Percentiles rank a stretch among this genome's conserved stretches.
Evolutionary conservation across 2,329 filamentous ascomycete genomes (phyloP).

Genomic region (Pestalotiopsis sp.): DNA sequence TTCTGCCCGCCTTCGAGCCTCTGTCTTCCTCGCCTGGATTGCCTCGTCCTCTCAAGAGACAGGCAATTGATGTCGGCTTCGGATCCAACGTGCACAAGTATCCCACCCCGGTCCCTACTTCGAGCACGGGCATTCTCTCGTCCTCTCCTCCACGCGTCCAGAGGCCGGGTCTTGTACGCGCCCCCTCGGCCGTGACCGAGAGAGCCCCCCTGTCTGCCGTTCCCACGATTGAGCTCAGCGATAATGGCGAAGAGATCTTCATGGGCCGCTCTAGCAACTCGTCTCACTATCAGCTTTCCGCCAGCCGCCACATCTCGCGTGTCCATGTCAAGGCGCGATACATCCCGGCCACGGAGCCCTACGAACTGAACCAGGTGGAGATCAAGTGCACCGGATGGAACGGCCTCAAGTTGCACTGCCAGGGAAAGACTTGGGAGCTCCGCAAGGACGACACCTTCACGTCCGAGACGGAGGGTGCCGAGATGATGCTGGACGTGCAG

Average conservation of each 20-base stretch:
- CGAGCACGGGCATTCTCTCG: constrained; percentile 86
- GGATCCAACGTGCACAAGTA: constrained; percentile 65
- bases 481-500: constrained; percentile 95
- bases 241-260: constrained; percentile 76
- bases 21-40: constrained; percentile 75
- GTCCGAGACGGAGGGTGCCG: constrained; percentile 81
- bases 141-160: constrained; percentile 72
- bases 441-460: constrained; percentile 86
- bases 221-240: constrained; percentile 77
- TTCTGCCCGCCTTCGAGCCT: constrained; percentile 79
- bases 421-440: constrained; percentile 82
- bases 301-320: constrained; percentile 89
- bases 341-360: constrained; percentile 64
- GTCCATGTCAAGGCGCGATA: constrained; percentile 90
- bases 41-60: constrained; percentile 69
- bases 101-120: constrained; percentile 91
- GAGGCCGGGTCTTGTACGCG: constrained; percentile 56
- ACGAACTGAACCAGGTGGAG: constrained; percentile 77
- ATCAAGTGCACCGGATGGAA: constrained; percentile 96
- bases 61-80: constrained; percentile 42
- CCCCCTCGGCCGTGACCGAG: constrained; percentile 67
- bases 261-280: constrained; percentile 96
- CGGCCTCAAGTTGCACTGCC: constrained; percentile 87
- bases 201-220: constrained; percentile 81
- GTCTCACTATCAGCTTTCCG: constrained; percentile 90